Base-by-base conservation (phyloP, 164 flowering plant genomes). In the Annona squamosa region DNA sequence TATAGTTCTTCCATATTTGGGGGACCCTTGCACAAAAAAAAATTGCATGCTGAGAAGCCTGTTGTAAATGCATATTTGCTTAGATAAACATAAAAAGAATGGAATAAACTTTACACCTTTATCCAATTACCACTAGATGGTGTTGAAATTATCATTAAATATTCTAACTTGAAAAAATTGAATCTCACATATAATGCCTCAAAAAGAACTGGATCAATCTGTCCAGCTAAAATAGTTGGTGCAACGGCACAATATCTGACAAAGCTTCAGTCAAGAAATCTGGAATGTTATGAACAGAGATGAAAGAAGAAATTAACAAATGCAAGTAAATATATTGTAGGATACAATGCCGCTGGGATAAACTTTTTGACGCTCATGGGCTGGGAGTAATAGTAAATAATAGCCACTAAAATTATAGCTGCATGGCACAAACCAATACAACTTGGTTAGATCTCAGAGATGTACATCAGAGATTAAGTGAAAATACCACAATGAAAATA, bases 21-120 rank as follows among this genome's bases (percentile, higher is more conserved):
- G 99, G 99, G 63, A 93, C 82, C 82, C 91, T 84, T 4, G 99
- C 96, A 77, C 76, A 85, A 85, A 95, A 87, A 81, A 95, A 95
- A 46, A 93, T 84, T 73, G 93, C 98, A 90, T 93, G 98, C 75
- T 95, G 97, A 66, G 90, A 92, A 73, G 97, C 97, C 99, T 95
- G 93, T 61, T 80, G 72, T 46, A 78, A 67, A 73, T 63, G 43
- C 67, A 71, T 71, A 48, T 43, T 74, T 13, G 46, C 72, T 76
- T 43, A 69, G 74, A 68, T 56, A 56, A 76, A 62, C 52, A 16
- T 19, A 18, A 46, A 61, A 76, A 17, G 7, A n/a, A 42, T 47
- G 69, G 61, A 16, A 74, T 57, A 66, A 70, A 6, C 1, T 57
- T 13, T 41, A 59, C 13, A 43, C 37, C 37, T 26, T 26, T 26